Evolutionary conservation across 306 rosid genomes (phyloP).

Genomic region (Vicia villosa): DNA sequence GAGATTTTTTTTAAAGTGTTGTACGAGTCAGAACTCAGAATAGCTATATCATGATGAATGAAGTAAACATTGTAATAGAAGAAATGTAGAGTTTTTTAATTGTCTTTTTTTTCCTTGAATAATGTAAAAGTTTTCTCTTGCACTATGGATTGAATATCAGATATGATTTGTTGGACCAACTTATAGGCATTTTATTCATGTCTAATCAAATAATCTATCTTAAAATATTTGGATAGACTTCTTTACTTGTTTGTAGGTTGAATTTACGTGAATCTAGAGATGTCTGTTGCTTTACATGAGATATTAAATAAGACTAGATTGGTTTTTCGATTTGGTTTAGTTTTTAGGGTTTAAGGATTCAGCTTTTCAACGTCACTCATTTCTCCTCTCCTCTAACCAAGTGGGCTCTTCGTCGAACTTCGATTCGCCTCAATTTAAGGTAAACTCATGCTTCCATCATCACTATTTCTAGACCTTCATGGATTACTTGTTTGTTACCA

Average conservation of each 20-base stretch:
- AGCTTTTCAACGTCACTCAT: neutral
- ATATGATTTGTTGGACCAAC: conserved; percentile 20
- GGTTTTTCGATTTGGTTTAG: neutral
- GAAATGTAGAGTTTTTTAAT: neutral
- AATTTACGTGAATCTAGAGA: neutral
- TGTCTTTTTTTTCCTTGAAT: conserved; percentile 5
- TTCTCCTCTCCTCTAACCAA: neutral
- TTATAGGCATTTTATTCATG: neutral
- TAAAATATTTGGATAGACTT: neutral
- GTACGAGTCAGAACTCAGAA: too few relatives aligned
- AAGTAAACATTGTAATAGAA: too few relatives aligned
- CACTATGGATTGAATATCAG: neutral
- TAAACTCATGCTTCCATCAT: neutral
- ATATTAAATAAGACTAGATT: neutral
- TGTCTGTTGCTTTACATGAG: neutral
- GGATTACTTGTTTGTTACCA: too few relatives aligned
- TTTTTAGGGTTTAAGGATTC: neutral
- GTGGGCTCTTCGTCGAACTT: conserved; percentile 13
- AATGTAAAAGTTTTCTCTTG: conserved; percentile 26
- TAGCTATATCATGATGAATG: too few relatives aligned
- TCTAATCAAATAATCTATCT: neutral
- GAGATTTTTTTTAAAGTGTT: too few relatives aligned
- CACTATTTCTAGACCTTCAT: neutral
- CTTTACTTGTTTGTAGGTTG: neutral
- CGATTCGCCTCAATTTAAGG: neutral